Base-by-base conservation (phyloP, 768 basidiomycete genomes). In the Leccinum olivaceopallidum region DNA sequence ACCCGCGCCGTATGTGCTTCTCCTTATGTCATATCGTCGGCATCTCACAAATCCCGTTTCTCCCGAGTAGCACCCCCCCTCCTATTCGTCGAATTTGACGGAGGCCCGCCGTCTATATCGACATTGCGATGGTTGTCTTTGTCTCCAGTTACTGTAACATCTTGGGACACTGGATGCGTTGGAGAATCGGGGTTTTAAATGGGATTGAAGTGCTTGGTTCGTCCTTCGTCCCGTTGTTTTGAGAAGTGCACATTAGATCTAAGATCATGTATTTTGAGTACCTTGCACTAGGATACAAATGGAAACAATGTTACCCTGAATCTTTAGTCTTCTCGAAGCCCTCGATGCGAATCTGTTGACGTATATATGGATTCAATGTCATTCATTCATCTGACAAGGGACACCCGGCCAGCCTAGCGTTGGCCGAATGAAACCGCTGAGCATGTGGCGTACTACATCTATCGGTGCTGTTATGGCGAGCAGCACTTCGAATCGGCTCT, bases 381-480 rank as follows among this genome's bases (percentile, higher is more conserved):
- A 13, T 49, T 24, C 48, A 13, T 49, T 24, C 14, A 49, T 24
- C 24, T 49, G 22, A 12, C 24, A 14, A 22, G 48, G 22, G 48
- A 16, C 48, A 24, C 48, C 48, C 24, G 9, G 22, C 6, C 18
- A 18, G 10, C 7, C 48, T 16, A 22, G 22, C 22, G 20, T 30
- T 32, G 7, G 5, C n/a, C n/a, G 47, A 20, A 16, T 34, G 13
- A 57, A 32, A n/a, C n/a, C 32, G 32, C 32, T 34, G 32, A 37
- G 36, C 20, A 8, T 10, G 14, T 2, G n/a, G 14, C 24, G 16
- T 53, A 56, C 22, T 54, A 1, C 18, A 18, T 22, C 28, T 37
- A 16, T 30, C 2, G 82, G 34, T 26, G 89, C 89, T 34, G 88
- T 63, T 89, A 86, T 48, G 88, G 88, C 79, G 56, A 85, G 82